Evolutionary conservation across 2,329 filamentous ascomycete species (phyloP), one percentile per base, ranked within the genome.

Genomic region (Triangularia verruculosa): DNA sequence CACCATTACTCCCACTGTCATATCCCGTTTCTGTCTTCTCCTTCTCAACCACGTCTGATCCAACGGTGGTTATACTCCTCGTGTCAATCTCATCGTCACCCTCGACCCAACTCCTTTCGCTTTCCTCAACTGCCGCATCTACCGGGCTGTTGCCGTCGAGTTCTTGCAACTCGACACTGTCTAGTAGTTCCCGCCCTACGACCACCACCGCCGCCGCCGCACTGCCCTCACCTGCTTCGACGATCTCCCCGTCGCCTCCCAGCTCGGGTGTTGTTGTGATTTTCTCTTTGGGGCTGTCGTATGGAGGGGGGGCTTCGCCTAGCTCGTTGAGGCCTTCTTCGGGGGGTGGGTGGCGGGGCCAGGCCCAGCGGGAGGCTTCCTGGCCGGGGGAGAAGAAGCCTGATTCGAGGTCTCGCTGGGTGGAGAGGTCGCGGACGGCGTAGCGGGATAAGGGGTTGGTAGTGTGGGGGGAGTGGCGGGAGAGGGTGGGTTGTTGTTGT

Each of bases 261-360:
- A 53, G 15, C 24, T 53, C 51, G 3, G 20, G 8, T 20, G 15
- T 20, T 47, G 13, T 5, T 13, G 12, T 13, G 7, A 7, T 3
- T 13, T 53, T 53, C 51, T 53, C 24, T 22, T 53, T 53, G n/a
- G 2, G 17, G 6, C 25, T 62, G 51, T 76, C 78, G 72, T 90
- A 90, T 0, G 87, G 85, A 56, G 87, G 87, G 57, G 87, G 87
- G 9, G 86, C 85, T 72, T 89, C 86, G 27, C 87, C 87, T 52
- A 81, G 74, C 75, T 89, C 86, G 71, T 89, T 82, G 62, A 89
- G 73, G 0, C 87, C 87, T 67, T 89, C 87, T 54, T 82, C 78
- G 12, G 30, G 32, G 13, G 25, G 17, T 55, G 43, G 20, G 30
- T n/a, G 47, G 20, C 27, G n/a, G 7, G 51, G n/a, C 58, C 58